phyloP scores from a whole-genome alignment of 2,329 filamentous ascomycete species.

The Fusarium chlamydosporum region DNA sequence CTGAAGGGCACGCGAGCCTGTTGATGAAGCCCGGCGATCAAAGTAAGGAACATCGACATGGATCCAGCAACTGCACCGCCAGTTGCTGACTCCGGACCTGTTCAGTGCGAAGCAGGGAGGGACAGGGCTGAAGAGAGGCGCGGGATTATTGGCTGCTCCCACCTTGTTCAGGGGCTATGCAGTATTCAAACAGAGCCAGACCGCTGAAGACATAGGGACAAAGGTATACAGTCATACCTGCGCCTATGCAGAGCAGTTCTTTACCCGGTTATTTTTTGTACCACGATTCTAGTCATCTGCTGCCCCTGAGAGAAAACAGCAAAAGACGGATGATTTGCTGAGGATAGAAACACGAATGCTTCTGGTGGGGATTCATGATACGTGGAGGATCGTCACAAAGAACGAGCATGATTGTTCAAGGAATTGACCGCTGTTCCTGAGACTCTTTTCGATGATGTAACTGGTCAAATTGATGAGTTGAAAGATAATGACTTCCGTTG shows the following conservation, averaged over 20 bases:
- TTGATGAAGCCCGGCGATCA: slow-evolving; percentile 13
- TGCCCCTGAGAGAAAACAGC: slow-evolving; percentile 3
- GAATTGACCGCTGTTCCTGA: slow-evolving; percentile 36
- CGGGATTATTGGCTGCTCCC: slow-evolving; percentile 31
- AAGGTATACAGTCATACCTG: slow-evolving; percentile 3
- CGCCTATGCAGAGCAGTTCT: not conserved
- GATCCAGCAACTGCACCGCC: slow-evolving; percentile 22
- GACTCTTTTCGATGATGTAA: slow-evolving; percentile 34
- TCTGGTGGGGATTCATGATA: slow-evolving; percentile 39
- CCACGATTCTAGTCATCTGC: not conserved
- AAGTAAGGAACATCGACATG: slow-evolving; percentile 19
- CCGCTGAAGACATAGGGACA: slow-evolving; percentile 4
- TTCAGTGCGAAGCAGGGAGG: slow-evolving; percentile 27
- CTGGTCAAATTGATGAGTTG: slow-evolving; percentile 23
- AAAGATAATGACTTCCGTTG: slow-evolving; percentile 32
- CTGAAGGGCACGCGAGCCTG: slow-evolving; percentile 39
- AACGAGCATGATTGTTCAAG: slow-evolving; percentile 11
- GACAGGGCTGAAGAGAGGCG: slow-evolving; percentile 41
- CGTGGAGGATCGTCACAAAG: slow-evolving; percentile 35
- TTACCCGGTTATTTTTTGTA: not conserved
- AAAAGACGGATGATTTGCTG: slow-evolving; percentile 29
- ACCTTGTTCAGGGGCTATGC: slow-evolving; percentile 24
- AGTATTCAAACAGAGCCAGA: not conserved
- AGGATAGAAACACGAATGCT: slow-evolving; percentile 29
- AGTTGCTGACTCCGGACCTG: slow-evolving; percentile 18